Percentiles rank a stretch among this genome's conserved stretches.
Conservation (phyloP, 2,329 filamentous ascomycete genomes). For the Apiospora pterosperma region DNA sequence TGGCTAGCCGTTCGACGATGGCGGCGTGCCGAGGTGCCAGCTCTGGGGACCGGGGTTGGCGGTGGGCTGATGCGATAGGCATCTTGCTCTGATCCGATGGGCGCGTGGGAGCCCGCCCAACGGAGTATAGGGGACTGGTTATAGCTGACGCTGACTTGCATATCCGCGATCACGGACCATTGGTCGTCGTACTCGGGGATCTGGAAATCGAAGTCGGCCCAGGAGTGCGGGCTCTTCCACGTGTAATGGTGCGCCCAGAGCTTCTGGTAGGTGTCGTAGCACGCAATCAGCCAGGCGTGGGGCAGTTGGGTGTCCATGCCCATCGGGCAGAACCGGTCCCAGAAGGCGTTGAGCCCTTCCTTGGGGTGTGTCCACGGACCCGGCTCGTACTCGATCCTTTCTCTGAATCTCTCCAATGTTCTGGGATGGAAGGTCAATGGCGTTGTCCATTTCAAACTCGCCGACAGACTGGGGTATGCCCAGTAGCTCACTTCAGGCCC, state of each 20-base stretch:
- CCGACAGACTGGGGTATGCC: neutral
- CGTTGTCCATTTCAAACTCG: neutral
- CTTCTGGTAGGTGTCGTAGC: neutral
- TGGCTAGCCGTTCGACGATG: neutral
- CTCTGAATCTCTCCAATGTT: neutral
- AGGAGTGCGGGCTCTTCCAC: neutral
- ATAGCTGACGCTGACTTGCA: neutral
- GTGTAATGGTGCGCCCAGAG: neutral
- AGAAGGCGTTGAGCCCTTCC: neutral
- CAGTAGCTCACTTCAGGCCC: neutral
- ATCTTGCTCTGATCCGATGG: neutral
- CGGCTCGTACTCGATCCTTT: neutral
- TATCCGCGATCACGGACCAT: neutral
- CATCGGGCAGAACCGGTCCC: neutral
- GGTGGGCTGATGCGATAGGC: neutral
- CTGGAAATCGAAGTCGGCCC: slow-evolving; percentile 5
- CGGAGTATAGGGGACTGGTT: neutral
- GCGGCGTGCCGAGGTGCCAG: neutral
- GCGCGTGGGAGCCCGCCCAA: neutral
- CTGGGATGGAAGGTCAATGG: neutral
- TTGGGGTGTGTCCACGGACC: neutral
- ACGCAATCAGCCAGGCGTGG: neutral
- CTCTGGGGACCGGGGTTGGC: neutral
- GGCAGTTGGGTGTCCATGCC: neutral
- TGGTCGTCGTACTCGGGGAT: neutral